Base-by-base conservation (phyloP, 306 rosid species). In the Cajanus cajan region DNA sequence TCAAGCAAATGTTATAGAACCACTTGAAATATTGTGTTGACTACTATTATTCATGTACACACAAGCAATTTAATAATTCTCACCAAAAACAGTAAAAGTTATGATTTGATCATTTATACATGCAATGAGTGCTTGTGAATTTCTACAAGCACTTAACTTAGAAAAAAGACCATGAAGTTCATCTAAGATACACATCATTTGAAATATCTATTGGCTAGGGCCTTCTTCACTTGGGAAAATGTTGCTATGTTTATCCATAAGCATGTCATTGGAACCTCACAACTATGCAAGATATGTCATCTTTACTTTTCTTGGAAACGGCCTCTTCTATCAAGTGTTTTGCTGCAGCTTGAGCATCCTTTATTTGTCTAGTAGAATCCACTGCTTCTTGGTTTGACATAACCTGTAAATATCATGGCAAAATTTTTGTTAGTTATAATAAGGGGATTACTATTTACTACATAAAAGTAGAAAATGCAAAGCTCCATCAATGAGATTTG, bases 261-360 rank as follows among this genome's bases (percentile, higher is more conserved):
- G 22, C 19, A 37, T 48, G 57, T 79, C 73, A 82, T 39, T 57
- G 85, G 47, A 82, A 82, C 79, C 68, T 83, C 41, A 89, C 90
- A 55, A 89, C 85, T 16, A 89, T 84, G 82, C 85, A 84, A 71
- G 92, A 89, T 68, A 86, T 89, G 79, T 89, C 90, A 76, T 89
- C 90, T 80, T 84, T 88, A 51, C 92, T 86, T 52, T 77, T 86
- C 82, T 28, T 88, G 19, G 84, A 71, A n/a, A 88, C 31, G 15
- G 92, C 90, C 19, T 78, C 87, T 47, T 88, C 88, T 55, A 86
- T 86, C 59, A 86, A 83, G 36, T 71, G 83, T 39, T 79, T 84
- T 43, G 92, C 92, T 8, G 92, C 90, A 41, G 70, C 69, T 36
- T 69, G 80, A 5, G 88, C 85, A 74, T 88, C 90, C 70, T 86